phyloP scores from a whole-genome alignment of 73 alveolate genomes.

The Tetrahymena elliotti region DNA sequence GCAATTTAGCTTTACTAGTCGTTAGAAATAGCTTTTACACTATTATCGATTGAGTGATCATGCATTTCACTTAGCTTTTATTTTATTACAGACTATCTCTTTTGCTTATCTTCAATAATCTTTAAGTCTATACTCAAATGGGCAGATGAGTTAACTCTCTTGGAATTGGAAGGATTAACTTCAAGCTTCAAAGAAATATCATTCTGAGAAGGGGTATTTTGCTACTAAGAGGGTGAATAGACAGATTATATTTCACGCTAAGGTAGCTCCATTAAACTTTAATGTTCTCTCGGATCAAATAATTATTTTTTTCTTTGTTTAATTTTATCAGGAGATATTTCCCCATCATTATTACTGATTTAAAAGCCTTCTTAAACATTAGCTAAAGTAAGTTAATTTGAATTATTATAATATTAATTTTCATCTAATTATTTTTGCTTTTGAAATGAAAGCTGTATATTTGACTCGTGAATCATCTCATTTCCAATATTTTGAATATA shows the following conservation, averaged over 20 bases:
- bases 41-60: not conserved
- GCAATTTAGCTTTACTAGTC: not conserved
- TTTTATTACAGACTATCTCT: not conserved
- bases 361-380: not conserved
- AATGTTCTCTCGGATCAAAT: not conserved
- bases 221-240: not conserved
- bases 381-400: not conserved
- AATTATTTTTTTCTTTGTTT: not conserved
- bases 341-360: not conserved
- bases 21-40: not conserved
- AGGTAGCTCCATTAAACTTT: not conserved
- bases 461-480: not conserved
- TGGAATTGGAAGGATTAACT: not conserved
- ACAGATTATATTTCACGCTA: not conserved
- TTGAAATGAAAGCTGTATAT: not conserved
- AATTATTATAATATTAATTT: not conserved
- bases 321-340: not conserved
- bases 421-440: not conserved
- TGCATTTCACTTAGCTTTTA: not conserved
- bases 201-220: not conserved
- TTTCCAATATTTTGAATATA: not conserved
- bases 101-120: not conserved
- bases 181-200: not conserved
- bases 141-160: not conserved
- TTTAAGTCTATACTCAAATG: not conserved